Base-by-base conservation (phyloP, 495 filamentous ascomycete species). In the Glutinoglossum americanum region DNA sequence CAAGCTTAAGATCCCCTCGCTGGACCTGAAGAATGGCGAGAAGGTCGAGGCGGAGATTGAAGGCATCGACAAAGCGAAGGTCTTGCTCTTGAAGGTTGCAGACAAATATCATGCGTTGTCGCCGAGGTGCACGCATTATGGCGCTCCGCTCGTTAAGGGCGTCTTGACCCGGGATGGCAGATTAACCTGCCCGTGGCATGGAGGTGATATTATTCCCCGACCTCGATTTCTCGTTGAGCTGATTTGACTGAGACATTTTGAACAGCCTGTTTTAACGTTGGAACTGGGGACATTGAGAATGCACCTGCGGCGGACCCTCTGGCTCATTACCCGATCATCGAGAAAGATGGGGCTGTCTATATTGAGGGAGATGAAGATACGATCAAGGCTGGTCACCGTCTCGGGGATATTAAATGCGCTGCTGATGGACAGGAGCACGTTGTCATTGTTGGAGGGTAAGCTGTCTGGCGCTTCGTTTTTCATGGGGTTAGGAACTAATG, bases 171-270 rank as follows among this genome's bases (percentile, higher is more conserved):
- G 79, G 3, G 82, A 89, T 62, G 92, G 92, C 0, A 72, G 87
- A 51, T 69, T 98, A 33, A 93, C 85, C 17, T 98, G 92, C 67
- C 85, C 89, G 0, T 97, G 93, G 92, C 89, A 95, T 68, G 89
- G 89, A 72, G 86, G 86, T 89, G 67, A 39, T 74, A 71, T 28
- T 41, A 45, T 30, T 47, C 44, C 4, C 17, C 15, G 4, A n/a
- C 44, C 30, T 9, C 30, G 9, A 4, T 55, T 19, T 27, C 23
- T 57, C 53, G 30, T 45, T 49, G n/a, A 9, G 27, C 10, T 47
- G 56, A 15, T 32, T 37, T 39, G 30, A 39, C 59, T 60, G 35
- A 59, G 58, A 48, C 62, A 64, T 55, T 61, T 53, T 19, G 7
- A 33, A 21, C 61, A 88, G 92, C 92, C 41, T 98, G 92, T 73